Evolutionary conservation across 306 rosid genomes (phyloP), one percentile per base, ranked within the genome.

Genomic region (Casuarina cunninghamiana): DNA sequence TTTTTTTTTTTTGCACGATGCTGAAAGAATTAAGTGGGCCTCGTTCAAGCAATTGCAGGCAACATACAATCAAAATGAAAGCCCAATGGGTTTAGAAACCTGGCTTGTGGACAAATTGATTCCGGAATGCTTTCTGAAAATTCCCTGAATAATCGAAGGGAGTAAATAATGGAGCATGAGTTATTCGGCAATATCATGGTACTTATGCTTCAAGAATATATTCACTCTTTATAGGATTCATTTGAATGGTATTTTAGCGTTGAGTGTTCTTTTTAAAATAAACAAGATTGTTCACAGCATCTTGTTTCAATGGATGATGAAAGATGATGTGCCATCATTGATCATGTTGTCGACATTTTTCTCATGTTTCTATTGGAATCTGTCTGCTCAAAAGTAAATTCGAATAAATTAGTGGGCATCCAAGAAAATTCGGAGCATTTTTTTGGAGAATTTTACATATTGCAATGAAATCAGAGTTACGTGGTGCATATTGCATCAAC

Each of bases 371-470:
- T 3, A 43, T 48, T 38, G 48, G 73, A 57, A 78, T 69, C 77
- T 32, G 16, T 17, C 26, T 6, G 6, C 8, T 13, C n/a, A 45
- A 53, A 57, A 71, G 38, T 5, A 54, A 54, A 57, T 68, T 48
- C 58, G 77, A 21, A 72, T 35, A 57, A 67, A 48, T 58, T 55
- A 60, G 38, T n/a, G 54, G 68, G 76, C 65, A 73, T 68, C 68
- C 45, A 19, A 3, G 60, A 61, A 61, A 51, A 13, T 50, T 44
- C 41, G 15, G 15, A 45, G 71, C 71, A 42, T 50, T 6, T 26
- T 38, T 5, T 10, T 37, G 5, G 13, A 5, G 43, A 37, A 10
- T 15, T 62, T 6, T 10, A 35, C 45, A 6, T 5, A 62, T 5
- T 66, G 48, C 49, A 41, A 0, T 17, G n/a, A 16, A 12, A 6